A percentile compares a stretch with the other conserved stretches of the same genome.
phyloP scores from a whole-genome alignment of 306 rosid genomes.

The Vigna hirtella region DNA sequence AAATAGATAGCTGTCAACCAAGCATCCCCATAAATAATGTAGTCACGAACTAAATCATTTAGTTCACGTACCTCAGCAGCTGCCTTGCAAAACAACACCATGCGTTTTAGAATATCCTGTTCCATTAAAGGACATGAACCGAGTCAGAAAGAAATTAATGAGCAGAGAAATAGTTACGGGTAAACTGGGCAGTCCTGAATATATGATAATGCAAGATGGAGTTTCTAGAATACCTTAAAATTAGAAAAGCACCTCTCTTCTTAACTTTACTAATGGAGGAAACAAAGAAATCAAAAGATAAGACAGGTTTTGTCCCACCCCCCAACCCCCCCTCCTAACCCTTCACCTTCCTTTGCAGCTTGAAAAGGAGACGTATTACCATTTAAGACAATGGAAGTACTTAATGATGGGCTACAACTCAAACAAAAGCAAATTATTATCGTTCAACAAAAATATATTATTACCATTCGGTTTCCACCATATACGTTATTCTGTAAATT shows the following conservation, averaged over 20 bases:
- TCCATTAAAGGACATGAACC: slow-evolving; percentile 48
- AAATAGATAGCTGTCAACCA: background rate
- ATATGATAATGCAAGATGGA: slow-evolving; percentile 21
- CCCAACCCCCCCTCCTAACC: no score
- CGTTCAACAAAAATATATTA: slow-evolving; percentile 46
- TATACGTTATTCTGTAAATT: slow-evolving; percentile 67
- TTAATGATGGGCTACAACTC: slow-evolving; percentile 24
- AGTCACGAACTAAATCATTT: slow-evolving; percentile 20
- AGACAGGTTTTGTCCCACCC: no score
- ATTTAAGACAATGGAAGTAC: slow-evolving; percentile 13
- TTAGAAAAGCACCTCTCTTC: background rate
- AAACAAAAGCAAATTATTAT: slow-evolving; percentile 51
- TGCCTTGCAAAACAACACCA: slow-evolving; percentile 92
- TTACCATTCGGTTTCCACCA: slow-evolving; percentile 82
- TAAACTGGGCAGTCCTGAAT: slow-evolving; percentile 18
- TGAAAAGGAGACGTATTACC: no score
- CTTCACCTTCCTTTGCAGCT: no score
- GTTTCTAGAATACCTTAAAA: slow-evolving; percentile 33
- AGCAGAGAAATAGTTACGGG: slow-evolving; percentile 25
- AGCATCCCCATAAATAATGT: slow-evolving; percentile 23
- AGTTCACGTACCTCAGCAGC: slow-evolving; percentile 79
- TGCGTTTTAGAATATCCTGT: slow-evolving; percentile 93
- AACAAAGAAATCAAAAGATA: no score
- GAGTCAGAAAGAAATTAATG: slow-evolving; percentile 44
- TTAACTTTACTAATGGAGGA: no score